Conservation (phyloP, 164 flowering plant species). For the Kalanchoe fedtschenkoi region DNA sequence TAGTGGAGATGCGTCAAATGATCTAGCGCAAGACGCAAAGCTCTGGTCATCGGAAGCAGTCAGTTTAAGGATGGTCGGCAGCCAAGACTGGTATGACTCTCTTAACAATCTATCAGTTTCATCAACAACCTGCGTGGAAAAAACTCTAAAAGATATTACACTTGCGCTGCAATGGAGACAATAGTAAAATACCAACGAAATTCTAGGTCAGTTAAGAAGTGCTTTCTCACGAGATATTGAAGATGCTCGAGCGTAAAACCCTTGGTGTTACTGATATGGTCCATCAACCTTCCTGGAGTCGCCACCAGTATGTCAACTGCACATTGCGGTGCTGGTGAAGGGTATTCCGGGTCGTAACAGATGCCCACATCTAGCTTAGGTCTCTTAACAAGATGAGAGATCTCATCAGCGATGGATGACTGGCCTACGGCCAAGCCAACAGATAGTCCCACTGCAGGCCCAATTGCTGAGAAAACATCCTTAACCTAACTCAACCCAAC, state of each 20-base stretch:
- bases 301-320: slow-evolving; percentile 86
- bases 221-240: slow-evolving; percentile 55
- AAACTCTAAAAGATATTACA: not conserved
- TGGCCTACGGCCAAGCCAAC: slow-evolving; percentile 95
- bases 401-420: slow-evolving; percentile 75
- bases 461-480: slow-evolving; percentile 74
- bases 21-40: slow-evolving; percentile 10
- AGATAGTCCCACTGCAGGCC: slow-evolving; percentile 77
- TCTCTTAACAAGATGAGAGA: slow-evolving; percentile 50
- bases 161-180: too few species aligned
- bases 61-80: slow-evolving; percentile 66
- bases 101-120: slow-evolving; percentile 82
- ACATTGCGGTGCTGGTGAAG: slow-evolving; percentile 28
- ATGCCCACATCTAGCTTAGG: slow-evolving; percentile 53
- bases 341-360: slow-evolving; percentile 60
- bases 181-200: too few species aligned
- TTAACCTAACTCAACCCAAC: slow-evolving; percentile 52
- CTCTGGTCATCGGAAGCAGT: slow-evolving; percentile 26
- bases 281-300: slow-evolving; percentile 94
- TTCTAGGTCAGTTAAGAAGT: not conserved
- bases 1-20: slow-evolving; percentile 15
- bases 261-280: slow-evolving; percentile 69
- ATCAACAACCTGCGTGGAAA: slow-evolving; percentile 64
- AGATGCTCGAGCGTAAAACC: slow-evolving; percentile 94
- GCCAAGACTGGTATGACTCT: slow-evolving; percentile 93